Conservation (phyloP, 1,139 yeast genomes). For the Meyerozyma athensensis region DNA sequence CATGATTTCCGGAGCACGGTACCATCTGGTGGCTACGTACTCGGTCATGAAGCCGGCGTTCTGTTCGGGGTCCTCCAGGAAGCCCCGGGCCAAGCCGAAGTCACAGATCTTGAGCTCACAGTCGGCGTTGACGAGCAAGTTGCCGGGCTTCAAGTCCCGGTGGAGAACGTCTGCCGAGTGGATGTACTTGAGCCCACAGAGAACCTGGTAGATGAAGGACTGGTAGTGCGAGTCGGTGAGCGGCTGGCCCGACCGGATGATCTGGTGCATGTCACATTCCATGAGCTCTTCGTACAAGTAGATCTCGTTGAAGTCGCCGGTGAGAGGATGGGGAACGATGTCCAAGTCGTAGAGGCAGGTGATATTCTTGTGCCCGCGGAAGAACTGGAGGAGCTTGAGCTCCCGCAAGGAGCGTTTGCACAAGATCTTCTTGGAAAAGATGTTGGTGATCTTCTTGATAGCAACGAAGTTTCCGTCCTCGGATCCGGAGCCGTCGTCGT, state of each 20-base stretch:
- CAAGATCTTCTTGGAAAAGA: conserved; percentile 80
- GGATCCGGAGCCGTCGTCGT: conserved; percentile 57
- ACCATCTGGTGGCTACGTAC: conserved; percentile 97
- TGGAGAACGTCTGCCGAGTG: conserved; percentile 96
- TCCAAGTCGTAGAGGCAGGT: conserved; percentile 93
- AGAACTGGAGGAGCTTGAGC: conserved; percentile 79
- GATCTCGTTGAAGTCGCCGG: conserved; percentile 79
- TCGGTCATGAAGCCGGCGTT: conserved; percentile 93
- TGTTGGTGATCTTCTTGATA: conserved; percentile 88
- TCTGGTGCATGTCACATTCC: conserved; percentile 99
- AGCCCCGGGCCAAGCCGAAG: conserved; percentile 96
- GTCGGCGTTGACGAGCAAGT: conserved; percentile 87
- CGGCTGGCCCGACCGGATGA: conserved; percentile 89
- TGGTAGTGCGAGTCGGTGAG: conserved; percentile 94
- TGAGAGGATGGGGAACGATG: conserved; percentile 68
- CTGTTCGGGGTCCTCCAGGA: conserved; percentile 73
- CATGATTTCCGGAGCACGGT: conserved; percentile 97
- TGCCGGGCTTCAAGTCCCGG: conserved; percentile 93
- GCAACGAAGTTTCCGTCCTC: conserved; percentile 57
- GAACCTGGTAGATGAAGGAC: conserved; percentile 83
- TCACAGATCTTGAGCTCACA: conserved; percentile 96
- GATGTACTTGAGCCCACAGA: conserved; percentile 89
- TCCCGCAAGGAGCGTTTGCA: conserved; percentile 90
- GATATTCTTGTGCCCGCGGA: conserved; percentile 89
- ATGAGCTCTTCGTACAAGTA: conserved; percentile 90